Percentiles rank a stretch among this genome's conserved stretches.
Evolutionary conservation across 139 green algal species (phyloP).

Genomic region (Tetraselmis chui): DNA sequence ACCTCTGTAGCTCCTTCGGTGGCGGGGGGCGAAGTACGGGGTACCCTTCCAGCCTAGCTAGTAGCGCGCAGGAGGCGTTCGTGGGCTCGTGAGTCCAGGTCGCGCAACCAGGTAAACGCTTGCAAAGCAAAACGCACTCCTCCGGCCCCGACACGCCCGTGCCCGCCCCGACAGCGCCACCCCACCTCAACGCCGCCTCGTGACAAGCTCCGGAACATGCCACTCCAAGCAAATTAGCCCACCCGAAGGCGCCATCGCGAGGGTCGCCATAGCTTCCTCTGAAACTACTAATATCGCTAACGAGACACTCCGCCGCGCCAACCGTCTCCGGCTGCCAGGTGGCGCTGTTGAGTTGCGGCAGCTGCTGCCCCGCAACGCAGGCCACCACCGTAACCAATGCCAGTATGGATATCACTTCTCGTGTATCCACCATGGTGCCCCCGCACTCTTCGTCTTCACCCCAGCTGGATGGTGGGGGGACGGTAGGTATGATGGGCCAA

Average conservation of each 20-base stretch:
- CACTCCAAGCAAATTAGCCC: background rate
- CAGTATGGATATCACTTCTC: too few relatives aligned
- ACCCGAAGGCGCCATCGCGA: background rate
- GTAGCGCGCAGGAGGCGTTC: background rate
- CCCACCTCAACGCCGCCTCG: background rate
- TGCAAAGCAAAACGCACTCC: background rate
- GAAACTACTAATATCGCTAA: too few relatives aligned
- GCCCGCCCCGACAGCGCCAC: background rate
- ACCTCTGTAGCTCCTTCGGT: too few relatives aligned
- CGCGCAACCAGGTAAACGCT: background rate
- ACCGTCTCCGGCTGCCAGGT: too few relatives aligned
- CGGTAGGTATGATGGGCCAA: too few relatives aligned
- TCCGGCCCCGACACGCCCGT: background rate
- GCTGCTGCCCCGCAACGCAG: too few relatives aligned
- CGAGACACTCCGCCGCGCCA: too few relatives aligned
- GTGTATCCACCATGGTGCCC: too few relatives aligned
- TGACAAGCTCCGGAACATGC: background rate
- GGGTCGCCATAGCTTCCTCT: background rate
- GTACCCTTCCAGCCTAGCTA: background rate
- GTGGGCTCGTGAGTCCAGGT: background rate
- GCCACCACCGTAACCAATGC: too few relatives aligned
- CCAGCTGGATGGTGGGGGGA: too few relatives aligned
- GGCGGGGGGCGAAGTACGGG: background rate
- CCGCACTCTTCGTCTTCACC: too few relatives aligned
- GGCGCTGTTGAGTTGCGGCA: too few relatives aligned